Percentiles rank a stretch among this genome's conserved stretches.
These are phyloP conservation scores for Ceratocystis lukuohia DNA, from an alignment of 2,329 filamentous ascomycete species.

Conservation along the genomic window DNA sequence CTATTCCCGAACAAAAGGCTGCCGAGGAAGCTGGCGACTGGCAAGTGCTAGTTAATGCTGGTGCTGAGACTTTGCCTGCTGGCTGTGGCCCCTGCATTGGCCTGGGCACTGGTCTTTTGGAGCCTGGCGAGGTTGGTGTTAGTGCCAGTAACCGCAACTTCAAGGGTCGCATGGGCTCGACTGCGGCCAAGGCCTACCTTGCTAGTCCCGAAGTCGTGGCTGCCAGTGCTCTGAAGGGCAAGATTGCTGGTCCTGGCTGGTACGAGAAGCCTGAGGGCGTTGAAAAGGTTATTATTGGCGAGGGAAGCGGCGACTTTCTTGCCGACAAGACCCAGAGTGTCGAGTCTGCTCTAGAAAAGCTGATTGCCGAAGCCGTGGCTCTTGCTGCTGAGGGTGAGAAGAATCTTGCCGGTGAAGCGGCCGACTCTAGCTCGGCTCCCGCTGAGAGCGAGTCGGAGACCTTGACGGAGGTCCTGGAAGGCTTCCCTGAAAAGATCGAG, in stretches of 20 bases:
- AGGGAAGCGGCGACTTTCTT: constrained; percentile 53
- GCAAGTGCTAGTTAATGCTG: constrained; percentile 68
- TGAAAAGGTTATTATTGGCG: constrained; percentile 53
- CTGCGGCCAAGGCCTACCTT: constrained; percentile 70
- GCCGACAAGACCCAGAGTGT: constrained; percentile 53
- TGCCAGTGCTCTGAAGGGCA: constrained; percentile 64
- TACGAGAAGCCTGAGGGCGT: constrained; percentile 60
- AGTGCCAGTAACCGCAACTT: constrained; percentile 78
- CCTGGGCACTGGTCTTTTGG: constrained; percentile 60
- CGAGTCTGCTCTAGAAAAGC: constrained; percentile 56
- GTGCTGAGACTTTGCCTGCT: constrained; percentile 56
- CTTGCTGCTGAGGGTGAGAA: constrained; percentile 43
- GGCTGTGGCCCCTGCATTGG: constrained; percentile 82
- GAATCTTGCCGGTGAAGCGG: constrained; percentile 27
- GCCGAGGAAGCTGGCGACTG: constrained; percentile 76
- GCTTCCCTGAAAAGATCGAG: constrained; percentile 69
- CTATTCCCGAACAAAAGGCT: constrained; percentile 56
- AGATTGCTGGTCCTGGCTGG: constrained; percentile 62
- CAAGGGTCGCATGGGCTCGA: constrained; percentile 77
- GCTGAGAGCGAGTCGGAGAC: constrained; percentile 26
- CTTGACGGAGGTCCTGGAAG: constrained; percentile 61
- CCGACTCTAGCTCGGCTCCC: constrained; percentile 22
- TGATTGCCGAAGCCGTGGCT: constrained; percentile 54
- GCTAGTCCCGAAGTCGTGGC: constrained; percentile 85
- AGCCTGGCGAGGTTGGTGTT: constrained; percentile 78